Conservation (phyloP, 1,139 yeast genomes). For the Arxiozyma telluris region DNA sequence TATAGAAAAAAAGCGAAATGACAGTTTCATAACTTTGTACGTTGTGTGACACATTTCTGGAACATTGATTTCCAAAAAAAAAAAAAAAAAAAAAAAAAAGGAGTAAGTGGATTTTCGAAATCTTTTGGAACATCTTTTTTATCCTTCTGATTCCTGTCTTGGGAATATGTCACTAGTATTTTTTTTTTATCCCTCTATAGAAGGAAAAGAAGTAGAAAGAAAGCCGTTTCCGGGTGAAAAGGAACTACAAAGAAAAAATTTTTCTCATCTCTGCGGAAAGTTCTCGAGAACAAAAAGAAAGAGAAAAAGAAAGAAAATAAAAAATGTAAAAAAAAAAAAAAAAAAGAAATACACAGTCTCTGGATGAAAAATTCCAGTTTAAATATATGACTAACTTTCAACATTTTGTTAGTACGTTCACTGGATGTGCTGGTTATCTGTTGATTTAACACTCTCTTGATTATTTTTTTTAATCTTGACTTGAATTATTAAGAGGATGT, state of each 20-base stretch:
- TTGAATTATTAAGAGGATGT: too few species aligned
- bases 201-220: too few species aligned
- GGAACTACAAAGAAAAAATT: neutral
- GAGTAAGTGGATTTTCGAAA: neutral
- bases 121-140: neutral
- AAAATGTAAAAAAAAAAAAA: too few species aligned
- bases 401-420: neutral
- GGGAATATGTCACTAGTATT: too few species aligned
- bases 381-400: neutral
- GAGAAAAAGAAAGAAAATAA: too few species aligned
- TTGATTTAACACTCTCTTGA: neutral
- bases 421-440: neutral
- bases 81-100: too few species aligned
- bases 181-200: neutral
- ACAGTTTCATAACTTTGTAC: too few species aligned
- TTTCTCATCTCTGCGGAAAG: neutral
- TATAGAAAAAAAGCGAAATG: neutral
- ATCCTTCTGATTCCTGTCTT: neutral
- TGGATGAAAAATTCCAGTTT: neutral
- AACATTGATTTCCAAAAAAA: neutral
- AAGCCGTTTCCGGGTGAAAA: conserved; percentile 3
- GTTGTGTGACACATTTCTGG: neutral
- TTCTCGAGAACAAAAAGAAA: neutral
- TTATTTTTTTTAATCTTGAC: too few species aligned
- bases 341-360: neutral